Evolutionary conservation across 306 rosid genomes (phyloP).

Genomic region (Pterocarpus santalinus): DNA sequence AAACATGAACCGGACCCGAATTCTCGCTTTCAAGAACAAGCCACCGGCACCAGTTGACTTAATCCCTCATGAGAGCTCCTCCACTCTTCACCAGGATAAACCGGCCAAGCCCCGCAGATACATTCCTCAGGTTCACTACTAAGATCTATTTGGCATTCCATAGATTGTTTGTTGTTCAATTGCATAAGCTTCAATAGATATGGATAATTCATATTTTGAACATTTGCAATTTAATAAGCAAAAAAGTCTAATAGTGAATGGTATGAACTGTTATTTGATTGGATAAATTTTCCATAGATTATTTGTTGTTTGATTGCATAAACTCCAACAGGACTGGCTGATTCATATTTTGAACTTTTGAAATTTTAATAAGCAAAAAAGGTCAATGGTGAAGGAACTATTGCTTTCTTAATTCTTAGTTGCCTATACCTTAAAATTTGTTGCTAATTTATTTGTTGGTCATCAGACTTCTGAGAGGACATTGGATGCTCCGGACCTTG

Average conservation of each 20-base stretch:
- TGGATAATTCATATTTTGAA: background rate
- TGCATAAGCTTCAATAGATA: background rate
- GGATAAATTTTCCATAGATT: no score
- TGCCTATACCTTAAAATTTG: background rate
- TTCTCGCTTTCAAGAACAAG: slow-evolving; percentile 92
- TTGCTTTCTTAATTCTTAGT: background rate
- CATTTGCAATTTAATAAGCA: background rate
- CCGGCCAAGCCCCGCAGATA: slow-evolving; percentile 56
- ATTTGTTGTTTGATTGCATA: no score
- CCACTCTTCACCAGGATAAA: slow-evolving; percentile 54
- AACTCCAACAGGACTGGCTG: no score
- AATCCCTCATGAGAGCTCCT: slow-evolving; percentile 57
- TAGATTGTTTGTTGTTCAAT: background rate
- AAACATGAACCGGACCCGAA: slow-evolving; percentile 84
- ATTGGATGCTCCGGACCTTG: slow-evolving; percentile 87
- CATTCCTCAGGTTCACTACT: slow-evolving; percentile 74
- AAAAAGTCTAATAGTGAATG: no score
- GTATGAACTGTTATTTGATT: no score
- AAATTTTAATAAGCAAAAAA: no score
- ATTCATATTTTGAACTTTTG: no score
- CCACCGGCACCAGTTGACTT: slow-evolving; percentile 74
- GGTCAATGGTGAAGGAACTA: no score
- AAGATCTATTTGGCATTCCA: background rate
- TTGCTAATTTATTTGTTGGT: background rate
- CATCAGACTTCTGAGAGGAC: slow-evolving; percentile 83